A percentile compares a stretch with the other conserved stretches of the same genome.
Conservation (phyloP, 2,329 filamentous ascomycete species). For the Septoria petroselini region DNA sequence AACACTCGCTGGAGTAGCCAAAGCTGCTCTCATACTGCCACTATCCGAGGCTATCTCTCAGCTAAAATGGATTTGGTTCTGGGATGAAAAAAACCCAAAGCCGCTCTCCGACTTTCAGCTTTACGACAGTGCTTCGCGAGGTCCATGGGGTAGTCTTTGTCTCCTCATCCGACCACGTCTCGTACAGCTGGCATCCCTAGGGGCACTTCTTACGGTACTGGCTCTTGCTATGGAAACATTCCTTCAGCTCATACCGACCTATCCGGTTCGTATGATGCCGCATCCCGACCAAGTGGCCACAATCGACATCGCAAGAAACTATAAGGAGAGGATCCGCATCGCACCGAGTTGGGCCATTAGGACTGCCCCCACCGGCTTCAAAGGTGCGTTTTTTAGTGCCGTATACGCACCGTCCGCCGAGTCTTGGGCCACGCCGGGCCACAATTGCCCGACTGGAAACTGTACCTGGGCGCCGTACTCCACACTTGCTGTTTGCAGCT, state of each 20-base stretch:
- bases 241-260: slow-evolving; percentile 17
- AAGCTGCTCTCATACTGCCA: slow-evolving; percentile 23
- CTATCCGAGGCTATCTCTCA: slow-evolving; percentile 22
- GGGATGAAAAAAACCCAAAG: slow-evolving; percentile 1
- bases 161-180: slow-evolving; percentile 9
- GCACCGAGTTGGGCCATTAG: neutral
- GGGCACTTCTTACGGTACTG: slow-evolving; percentile 15
- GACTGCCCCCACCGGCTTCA: neutral
- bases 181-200: slow-evolving; percentile 15
- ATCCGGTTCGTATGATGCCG: slow-evolving; percentile 3
- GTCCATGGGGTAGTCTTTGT: slow-evolving; percentile 23
- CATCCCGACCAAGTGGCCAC: slow-evolving; percentile 4
- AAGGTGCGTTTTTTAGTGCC: slow-evolving; percentile 16
- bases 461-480: slow-evolving; percentile 21
- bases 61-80: slow-evolving; percentile 27
- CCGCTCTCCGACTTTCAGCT: slow-evolving; percentile 22
- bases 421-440: neutral
- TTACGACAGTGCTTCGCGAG: slow-evolving; percentile 22
- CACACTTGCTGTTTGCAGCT: slow-evolving; percentile 21
- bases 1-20: slow-evolving; percentile 15
- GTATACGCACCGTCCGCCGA: neutral
- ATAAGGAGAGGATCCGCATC: no score
- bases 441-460: slow-evolving; percentile 20
- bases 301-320: no score
- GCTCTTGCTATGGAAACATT: slow-evolving; percentile 17